phyloP scores from a whole-genome alignment of 2,329 filamentous ascomycete genomes.

The Ophiognomonia clavigignenti-juglandacearum region DNA sequence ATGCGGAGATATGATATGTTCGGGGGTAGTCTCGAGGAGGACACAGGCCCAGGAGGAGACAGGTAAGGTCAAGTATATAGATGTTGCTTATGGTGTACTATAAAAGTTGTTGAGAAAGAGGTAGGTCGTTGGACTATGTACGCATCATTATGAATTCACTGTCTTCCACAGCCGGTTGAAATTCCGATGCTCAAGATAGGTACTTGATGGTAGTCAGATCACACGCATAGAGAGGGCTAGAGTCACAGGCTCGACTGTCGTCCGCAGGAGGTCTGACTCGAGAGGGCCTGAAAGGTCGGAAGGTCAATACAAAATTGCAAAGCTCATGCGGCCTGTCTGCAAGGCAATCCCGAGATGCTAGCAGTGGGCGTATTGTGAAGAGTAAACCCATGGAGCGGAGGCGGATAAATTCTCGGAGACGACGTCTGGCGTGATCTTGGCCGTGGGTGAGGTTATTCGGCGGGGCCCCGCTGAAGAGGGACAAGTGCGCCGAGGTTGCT shows the following conservation, averaged over 20 bases:
- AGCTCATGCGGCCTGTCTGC: no score
- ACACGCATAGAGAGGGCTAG: no score
- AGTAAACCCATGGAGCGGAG: background rate
- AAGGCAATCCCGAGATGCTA: no score
- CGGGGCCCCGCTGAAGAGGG: conserved; percentile 10
- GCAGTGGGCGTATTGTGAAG: no score
- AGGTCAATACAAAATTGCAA: no score
- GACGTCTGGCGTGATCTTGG: conserved; percentile 14
- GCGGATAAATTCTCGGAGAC: conserved; percentile 24
- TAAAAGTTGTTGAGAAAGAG: background rate
- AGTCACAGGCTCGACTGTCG: no score
- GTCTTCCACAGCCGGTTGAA: background rate
- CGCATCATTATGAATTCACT: background rate
- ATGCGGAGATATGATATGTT: background rate
- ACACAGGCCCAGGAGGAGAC: background rate
- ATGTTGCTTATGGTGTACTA: background rate
- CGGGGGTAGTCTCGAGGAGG: background rate
- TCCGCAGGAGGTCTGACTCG: no score
- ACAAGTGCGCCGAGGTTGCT: conserved; percentile 22
- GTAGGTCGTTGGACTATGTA: background rate
- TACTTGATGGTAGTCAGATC: background rate
- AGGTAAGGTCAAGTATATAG: background rate
- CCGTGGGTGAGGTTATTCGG: conserved; percentile 16
- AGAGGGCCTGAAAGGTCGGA: no score
- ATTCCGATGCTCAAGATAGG: no score